Evolutionary conservation across 1,139 yeast species (phyloP).

Genomic region (Scheffersomyces illinoinensis): DNA sequence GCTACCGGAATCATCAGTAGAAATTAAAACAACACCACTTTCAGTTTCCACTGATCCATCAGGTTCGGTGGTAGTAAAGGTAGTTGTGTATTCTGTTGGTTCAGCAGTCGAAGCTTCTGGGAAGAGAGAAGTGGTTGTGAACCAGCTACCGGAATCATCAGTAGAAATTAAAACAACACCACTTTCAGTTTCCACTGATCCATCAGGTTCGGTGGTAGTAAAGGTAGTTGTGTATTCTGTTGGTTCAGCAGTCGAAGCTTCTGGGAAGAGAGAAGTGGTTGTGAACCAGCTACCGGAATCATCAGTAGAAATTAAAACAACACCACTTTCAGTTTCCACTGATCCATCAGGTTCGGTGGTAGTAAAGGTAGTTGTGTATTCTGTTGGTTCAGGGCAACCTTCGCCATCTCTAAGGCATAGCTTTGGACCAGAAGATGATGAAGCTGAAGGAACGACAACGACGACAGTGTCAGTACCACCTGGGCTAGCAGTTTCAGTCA

Average conservation of each 20-base stretch:
- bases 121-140: too few relatives aligned
- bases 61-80: constrained; percentile 1
- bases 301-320: too few relatives aligned
- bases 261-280: constrained; percentile 8
- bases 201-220: too few relatives aligned
- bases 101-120: not conserved
- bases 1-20: constrained; percentile 12
- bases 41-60: constrained; percentile 6
- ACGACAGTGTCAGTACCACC: constrained; percentile 4
- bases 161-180: too few relatives aligned
- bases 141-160: too few relatives aligned
- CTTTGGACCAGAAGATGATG: constrained; percentile 11
- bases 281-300: constrained; percentile 3
- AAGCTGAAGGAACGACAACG: constrained; percentile 3
- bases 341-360: too few relatives aligned
- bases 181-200: too few relatives aligned
- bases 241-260: too few relatives aligned
- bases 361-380: too few relatives aligned
- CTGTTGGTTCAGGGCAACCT: not conserved
- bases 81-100: constrained; percentile 5
- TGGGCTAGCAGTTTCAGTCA: constrained; percentile 5
- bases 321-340: too few relatives aligned
- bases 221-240: too few relatives aligned
- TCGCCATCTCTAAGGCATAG: not conserved
- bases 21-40: constrained; percentile 13